Conservation (phyloP, 2,329 filamentous ascomycete species). For the Botrytis elliptica region DNA sequence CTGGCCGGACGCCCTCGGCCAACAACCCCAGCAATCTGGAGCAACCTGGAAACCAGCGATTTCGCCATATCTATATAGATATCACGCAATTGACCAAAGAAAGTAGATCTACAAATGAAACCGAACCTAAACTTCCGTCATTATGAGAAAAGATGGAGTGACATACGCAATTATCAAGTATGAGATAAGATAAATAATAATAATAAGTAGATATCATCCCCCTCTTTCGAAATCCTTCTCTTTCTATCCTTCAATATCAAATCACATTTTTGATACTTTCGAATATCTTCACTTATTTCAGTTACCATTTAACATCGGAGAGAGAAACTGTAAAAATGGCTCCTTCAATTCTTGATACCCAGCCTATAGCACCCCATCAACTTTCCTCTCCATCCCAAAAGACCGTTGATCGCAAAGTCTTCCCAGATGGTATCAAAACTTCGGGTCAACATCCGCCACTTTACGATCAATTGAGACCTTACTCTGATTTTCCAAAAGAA, state of each 20-base stretch:
- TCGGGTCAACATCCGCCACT: slow-evolving; percentile 71
- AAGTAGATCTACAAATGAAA: slow-evolving; percentile 16
- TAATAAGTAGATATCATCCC: neutral
- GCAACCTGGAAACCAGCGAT: neutral
- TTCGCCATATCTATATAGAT: slow-evolving; percentile 14
- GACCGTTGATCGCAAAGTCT: slow-evolving; percentile 35
- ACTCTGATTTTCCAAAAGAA: slow-evolving; percentile 66
- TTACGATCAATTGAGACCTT: slow-evolving; percentile 63
- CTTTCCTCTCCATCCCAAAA: slow-evolving; percentile 26
- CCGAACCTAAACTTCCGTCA: neutral
- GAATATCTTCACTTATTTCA: slow-evolving; percentile 6
- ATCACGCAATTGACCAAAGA: slow-evolving; percentile 20
- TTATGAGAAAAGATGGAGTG: neutral
- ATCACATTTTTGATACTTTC: neutral
- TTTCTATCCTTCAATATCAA: neutral
- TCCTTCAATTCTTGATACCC: slow-evolving; percentile 29
- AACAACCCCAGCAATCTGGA: slow-evolving; percentile 8
- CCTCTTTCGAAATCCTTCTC: neutral
- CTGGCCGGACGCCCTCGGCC: neutral
- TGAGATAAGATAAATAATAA: neutral
- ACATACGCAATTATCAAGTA: neutral
- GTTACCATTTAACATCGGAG: neutral
- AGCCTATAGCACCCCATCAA: slow-evolving; percentile 27
- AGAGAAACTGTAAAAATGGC: slow-evolving; percentile 23
- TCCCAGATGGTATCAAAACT: slow-evolving; percentile 43